Base-by-base conservation (phyloP, 129 eudicot genomes). In the Artemisia annua region DNA sequence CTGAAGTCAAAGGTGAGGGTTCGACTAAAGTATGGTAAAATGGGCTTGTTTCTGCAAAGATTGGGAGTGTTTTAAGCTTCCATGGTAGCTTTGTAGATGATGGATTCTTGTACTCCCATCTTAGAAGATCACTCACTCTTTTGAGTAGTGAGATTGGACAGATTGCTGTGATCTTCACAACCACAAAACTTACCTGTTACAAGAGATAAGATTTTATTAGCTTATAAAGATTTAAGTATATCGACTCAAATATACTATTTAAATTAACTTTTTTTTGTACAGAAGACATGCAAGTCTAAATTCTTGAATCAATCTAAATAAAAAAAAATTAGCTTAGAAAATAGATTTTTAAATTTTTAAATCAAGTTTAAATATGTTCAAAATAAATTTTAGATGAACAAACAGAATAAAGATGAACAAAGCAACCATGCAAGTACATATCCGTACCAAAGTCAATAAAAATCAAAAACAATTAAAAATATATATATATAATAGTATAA, bases 111-210 rank as follows among this genome's bases (percentile, higher is more conserved):
- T 83, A 75, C 60, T 90, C 94, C 99, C 99, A 95, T 82, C 99
- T 73, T 11, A 95, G 77, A 18, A 85, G 83, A 83, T 95, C 97
- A 70, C 99, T 95, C 43, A 88, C 81, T 69, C 99, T 80, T 63
- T 70, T 83, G 0, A 95, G 88, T 65, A 95, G 66, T 16, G 68
- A 50, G 2, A 82, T 56, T 2, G 94, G 91, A 67, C 85, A 83
- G 46, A 95, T 86, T 55, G 99, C 99, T 39, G 96, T 95, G 14
- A 95, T 78, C 89, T 95, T 95, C 80, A 84, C 96, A 64, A 88
- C 96, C 66, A 91, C 96, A 80, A 83, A 91, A 84, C 99, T 95
- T 1, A 86, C 95, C 99, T 95, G 86, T 73, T 61, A 59, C 28
- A 16, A 69, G 11, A 55, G n/a, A 72, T 0, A 54, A 67, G 55